Base-by-base conservation (phyloP, 805 yeast species). In the Candida nemodendra region DNA sequence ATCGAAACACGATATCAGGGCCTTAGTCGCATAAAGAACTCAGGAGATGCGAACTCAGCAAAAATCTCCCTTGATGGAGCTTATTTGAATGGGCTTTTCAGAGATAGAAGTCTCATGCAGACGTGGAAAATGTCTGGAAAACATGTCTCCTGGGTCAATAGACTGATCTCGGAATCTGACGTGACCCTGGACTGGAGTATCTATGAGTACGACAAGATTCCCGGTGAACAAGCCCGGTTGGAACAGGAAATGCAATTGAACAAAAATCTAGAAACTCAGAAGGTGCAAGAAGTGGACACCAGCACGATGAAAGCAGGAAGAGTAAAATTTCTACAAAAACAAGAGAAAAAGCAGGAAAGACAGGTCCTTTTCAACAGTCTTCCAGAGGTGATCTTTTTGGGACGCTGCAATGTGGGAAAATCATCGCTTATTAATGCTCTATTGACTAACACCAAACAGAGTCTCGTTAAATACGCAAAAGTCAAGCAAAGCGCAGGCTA, bases 391-490 rank as follows among this genome's bases (percentile, higher is more conserved):
- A 65, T 83, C 3, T 70, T 89, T 32, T 50, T 89, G 30, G 96
- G 97, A 0, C 75, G 86, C 45, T 82, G 95, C 32, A 89, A 89
- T 50, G 89, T 82, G 6, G 97, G 96, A 0, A 89, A 89, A 55
- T 85, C 95, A 0, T 79, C 95, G 0, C 57, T 89, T 18, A 65
- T 89, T 27, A 84, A 85, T 52, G 74, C 74, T 9, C 39, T 87
- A 7, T 61, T 84, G 4, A 65, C 78, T 1, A 63, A 64, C 25
- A 56, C 61, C 6, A 50, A 53, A 18, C 53, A 56, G 36, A 58
- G 56, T 27, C 58, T 45, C 31, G 39, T 31, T 3, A 32, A 33
- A 25, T 72, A 65, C 42, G 91, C 89, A 2, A 45, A 59, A 18
- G 68, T 64, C 18, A 59, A 55, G 34, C 47, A 48, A 16, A 38